Evolutionary conservation across 208 protist species (phyloP), one percentile per base, ranked within the genome.

Genomic region (Trypanosoma melophagium): DNA sequence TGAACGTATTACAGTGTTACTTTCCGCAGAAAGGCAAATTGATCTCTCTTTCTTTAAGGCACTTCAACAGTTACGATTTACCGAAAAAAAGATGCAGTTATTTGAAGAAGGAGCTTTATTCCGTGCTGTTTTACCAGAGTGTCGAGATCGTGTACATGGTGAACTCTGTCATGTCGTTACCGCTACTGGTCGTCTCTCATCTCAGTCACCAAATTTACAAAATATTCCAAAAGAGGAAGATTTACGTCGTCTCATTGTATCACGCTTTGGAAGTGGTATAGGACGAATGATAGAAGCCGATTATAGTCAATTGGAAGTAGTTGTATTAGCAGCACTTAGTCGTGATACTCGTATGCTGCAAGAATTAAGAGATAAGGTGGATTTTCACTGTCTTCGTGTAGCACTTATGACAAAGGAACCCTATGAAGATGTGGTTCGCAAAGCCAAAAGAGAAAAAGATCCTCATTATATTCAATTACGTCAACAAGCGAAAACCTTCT

Each of bases 401-500:
- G 85, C 87, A 0, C 76, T 96, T 38, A 94, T 96, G 86, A 93
- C 81, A 35, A 94, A 94, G 71, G 87, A 94, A 74, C 89, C 92
- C 8, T 96, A 96, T 71, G 87, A 82, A 76, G 84, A 95, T 44
- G 79, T 96, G 22, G 74, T 95, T 67, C 84, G 79, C 38, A 96
- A 95, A 76, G 78, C 77, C 13, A 95, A 94, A 64, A 67, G 84
- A 60, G 63, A 82, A 55, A 95, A 92, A 72, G 87, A 95, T 71
- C 85, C 83, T 25, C 70, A 82, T 51, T 95, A 95, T 83, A 85
- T 93, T 55, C 86, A 93, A 79, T 81, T 97, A 38, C 92, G 92
- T 3, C 87, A 97, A 80, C 89, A 94, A 76, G 92, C 92, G 14
- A 97, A 97, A 75, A 85, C 90, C 0, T 97, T 97, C 54, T 95